phyloP scores from a whole-genome alignment of 2,329 filamentous ascomycete genomes.

The Penicillium verrucosum region DNA sequence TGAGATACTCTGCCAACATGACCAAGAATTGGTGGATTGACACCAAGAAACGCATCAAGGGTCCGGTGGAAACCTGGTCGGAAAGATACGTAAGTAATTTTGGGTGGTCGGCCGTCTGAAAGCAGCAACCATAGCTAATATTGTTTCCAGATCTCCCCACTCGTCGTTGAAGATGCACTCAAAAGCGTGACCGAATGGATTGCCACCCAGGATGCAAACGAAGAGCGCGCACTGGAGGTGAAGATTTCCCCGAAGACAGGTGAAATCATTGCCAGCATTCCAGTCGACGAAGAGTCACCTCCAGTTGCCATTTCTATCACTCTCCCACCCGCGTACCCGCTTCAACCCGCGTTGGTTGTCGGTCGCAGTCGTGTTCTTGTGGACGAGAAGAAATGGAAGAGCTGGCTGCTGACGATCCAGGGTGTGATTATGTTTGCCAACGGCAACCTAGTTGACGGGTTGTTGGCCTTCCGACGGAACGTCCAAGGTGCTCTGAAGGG shows the following conservation, averaged over 20 bases:
- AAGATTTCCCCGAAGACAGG: conserved; percentile 68
- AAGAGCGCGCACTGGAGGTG: conserved; percentile 56
- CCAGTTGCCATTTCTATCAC: conserved; percentile 77
- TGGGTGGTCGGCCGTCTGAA: conserved; percentile 25
- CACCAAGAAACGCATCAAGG: conserved; percentile 73
- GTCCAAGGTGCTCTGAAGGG: conserved; percentile 85
- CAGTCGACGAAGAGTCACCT: conserved; percentile 82
- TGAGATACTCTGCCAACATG: conserved; percentile 73
- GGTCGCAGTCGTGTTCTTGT: conserved; percentile 82
- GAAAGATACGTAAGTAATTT: conserved; percentile 72
- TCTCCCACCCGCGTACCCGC: conserved; percentile 76
- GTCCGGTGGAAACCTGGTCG: conserved; percentile 80
- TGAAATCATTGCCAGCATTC: conserved; percentile 80
- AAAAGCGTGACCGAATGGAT: conserved; percentile 42
- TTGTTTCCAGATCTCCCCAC: conserved; percentile 39
- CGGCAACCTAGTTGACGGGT: conserved; percentile 80
- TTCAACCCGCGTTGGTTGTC: conserved; percentile 72
- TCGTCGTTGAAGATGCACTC: conserved; percentile 41
- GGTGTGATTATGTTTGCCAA: conserved; percentile 93
- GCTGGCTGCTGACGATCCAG: conserved; percentile 82
- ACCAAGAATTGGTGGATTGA: conserved; percentile 83
- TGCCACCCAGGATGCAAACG: conserved; percentile 46
- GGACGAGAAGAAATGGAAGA: conserved; percentile 87
- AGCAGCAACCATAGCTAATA: conserved; percentile 9
- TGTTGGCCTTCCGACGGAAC: conserved; percentile 81